Conservation (phyloP, 805 yeast species). For the Cyberlindnera saturnus region DNA sequence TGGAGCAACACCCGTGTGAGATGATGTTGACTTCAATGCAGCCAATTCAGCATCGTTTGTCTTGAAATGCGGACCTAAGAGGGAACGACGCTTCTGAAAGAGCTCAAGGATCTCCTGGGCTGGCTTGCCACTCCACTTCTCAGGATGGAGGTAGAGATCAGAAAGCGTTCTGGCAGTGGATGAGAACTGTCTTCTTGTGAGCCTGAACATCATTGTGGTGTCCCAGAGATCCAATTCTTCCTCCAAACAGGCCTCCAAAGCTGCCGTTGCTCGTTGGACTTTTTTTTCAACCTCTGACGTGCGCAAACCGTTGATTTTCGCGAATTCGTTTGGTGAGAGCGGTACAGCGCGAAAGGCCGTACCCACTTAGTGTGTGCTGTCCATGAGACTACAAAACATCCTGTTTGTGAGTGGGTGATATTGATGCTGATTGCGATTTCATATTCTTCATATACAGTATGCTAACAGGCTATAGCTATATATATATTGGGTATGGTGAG, state of each 20-base stretch:
- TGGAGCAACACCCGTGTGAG: slow-evolving; percentile 33
- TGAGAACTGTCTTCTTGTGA: slow-evolving; percentile 14
- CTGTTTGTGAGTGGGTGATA: too few relatives aligned
- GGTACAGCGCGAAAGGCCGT: neutral
- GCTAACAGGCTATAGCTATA: too few relatives aligned
- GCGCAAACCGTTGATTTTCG: neutral
- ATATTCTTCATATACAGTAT: neutral
- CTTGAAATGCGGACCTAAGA: slow-evolving; percentile 45
- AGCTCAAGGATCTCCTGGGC: slow-evolving; percentile 56
- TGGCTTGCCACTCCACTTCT: slow-evolving; percentile 64
- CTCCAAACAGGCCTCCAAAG: neutral
- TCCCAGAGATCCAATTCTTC: neutral
- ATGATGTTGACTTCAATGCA: slow-evolving; percentile 46
- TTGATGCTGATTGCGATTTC: too few relatives aligned
- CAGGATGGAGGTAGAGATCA: slow-evolving; percentile 35
- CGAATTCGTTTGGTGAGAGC: neutral
- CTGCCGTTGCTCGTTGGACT: slow-evolving; percentile 3
- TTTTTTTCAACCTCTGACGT: slow-evolving; percentile 3
- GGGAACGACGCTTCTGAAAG: slow-evolving; percentile 51
- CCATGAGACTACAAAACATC: too few relatives aligned
- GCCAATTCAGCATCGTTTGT: slow-evolving; percentile 47
- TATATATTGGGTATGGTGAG: too few relatives aligned
- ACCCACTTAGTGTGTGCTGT: neutral
- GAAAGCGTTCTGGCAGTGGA: slow-evolving; percentile 7
- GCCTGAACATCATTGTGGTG: slow-evolving; percentile 6